These are phyloP conservation scores for Ligustrum vulgare DNA, from an alignment of 257 asterid species.

Conservation along the genomic window DNA sequence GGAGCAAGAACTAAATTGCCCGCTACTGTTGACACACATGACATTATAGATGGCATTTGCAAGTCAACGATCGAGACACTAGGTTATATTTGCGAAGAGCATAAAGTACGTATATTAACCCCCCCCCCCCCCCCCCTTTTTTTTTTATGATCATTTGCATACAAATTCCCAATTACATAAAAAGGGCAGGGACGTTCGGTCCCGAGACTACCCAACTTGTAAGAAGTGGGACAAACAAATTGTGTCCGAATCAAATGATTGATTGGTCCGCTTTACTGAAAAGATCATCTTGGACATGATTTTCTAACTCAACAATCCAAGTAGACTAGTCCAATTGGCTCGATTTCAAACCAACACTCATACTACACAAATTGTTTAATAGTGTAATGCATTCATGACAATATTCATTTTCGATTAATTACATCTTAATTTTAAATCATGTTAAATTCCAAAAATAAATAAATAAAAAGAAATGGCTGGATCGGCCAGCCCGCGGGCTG, in stretches of 20 bases:
- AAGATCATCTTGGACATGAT: too few relatives aligned
- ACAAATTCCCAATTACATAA: too few relatives aligned
- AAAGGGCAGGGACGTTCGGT: not conserved
- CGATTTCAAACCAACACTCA: too few relatives aligned
- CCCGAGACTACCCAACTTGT: not conserved
- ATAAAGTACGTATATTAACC: constrained; percentile 47
- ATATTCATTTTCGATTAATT: too few relatives aligned
- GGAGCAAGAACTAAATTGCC: constrained; percentile 39
- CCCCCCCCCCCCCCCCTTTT: too few relatives aligned
- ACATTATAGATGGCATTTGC: constrained; percentile 51
- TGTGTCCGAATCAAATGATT: fast-evolving
- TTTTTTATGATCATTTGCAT: not conserved
- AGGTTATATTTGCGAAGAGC: constrained; percentile 73
- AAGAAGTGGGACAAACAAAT: not conserved
- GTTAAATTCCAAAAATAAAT: too few relatives aligned
- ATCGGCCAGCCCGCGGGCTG: too few relatives aligned
- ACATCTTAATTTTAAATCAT: too few relatives aligned
- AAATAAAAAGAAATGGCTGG: too few relatives aligned
- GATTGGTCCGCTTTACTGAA: too few relatives aligned
- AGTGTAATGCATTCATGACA: not conserved
- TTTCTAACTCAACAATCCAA: too few relatives aligned
- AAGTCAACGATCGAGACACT: constrained; percentile 44
- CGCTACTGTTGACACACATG: not conserved
- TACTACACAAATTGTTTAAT: not conserved
- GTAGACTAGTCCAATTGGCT: not conserved